phyloP scores from a whole-genome alignment of 2,329 filamentous ascomycete genomes.

The Fusarium compactum region DNA sequence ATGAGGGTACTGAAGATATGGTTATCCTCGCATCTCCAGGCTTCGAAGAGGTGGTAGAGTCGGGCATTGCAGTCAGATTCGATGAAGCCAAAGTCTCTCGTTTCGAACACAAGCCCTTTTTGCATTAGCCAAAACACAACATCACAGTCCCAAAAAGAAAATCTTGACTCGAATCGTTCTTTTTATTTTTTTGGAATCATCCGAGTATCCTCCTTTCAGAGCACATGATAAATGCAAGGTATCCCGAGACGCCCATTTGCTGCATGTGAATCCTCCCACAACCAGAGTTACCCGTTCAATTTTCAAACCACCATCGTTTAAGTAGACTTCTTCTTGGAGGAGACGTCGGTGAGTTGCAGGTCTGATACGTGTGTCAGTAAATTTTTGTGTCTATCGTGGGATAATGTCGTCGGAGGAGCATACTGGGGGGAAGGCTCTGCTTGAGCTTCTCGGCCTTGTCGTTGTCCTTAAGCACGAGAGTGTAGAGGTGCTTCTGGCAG shows the following conservation, averaged over 20 bases:
- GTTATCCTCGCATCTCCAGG: conserved; percentile 57
- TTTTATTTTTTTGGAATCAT: conserved; percentile 53
- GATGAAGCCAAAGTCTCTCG: conserved; percentile 39
- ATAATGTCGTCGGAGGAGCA: conserved; percentile 54
- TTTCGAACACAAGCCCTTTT: conserved; percentile 45
- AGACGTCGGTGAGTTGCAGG: conserved; percentile 66
- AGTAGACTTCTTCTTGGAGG: conserved; percentile 62
- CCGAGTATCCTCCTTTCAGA: conserved; percentile 55
- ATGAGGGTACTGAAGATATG: conserved; percentile 52
- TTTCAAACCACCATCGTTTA: conserved; percentile 44
- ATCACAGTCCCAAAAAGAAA: conserved; percentile 20
- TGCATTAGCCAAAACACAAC: conserved; percentile 33
- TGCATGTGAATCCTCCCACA: conserved; percentile 55
- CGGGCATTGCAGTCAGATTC: conserved; percentile 40
- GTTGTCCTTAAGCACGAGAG: conserved; percentile 96
- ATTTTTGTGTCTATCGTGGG: not conserved
- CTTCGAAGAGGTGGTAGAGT: conserved; percentile 51
- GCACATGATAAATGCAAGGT: conserved; percentile 64
- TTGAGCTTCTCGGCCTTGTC: conserved; percentile 99
- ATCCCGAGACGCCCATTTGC: conserved; percentile 67
- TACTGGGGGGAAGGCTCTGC: conserved; percentile 98
- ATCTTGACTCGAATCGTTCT: conserved; percentile 53
- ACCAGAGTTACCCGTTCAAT: conserved; percentile 44
- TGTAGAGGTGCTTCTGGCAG: conserved; percentile 97
- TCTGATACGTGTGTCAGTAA: conserved; percentile 52